Conservation (phyloP, 176 grass and related monocot genomes). For the barley (Hordeum vulgare) region DNA sequence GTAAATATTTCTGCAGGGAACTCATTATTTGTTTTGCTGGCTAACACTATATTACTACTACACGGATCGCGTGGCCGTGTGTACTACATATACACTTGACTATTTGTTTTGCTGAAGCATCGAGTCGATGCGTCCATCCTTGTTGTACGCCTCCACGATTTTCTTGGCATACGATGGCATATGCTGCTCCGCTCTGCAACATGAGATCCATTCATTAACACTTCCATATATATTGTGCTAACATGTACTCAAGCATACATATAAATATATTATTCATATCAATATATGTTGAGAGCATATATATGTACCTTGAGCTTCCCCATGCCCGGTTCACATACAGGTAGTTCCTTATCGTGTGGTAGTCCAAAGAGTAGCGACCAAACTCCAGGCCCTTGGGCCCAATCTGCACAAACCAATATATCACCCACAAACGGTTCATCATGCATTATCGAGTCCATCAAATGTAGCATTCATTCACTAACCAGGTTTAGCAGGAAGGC, state of each 20-base stretch:
- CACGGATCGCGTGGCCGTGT: not conserved
- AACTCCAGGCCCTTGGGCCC: conserved; percentile 95
- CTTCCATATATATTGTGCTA: not conserved
- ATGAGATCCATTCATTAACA: not conserved
- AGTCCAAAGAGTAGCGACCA: conserved; percentile 93
- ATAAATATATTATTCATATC: not conserved
- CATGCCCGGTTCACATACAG: conserved; percentile 70
- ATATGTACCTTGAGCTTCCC: conserved; percentile 58
- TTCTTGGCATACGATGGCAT: conserved; percentile 84
- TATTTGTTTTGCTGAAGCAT: conserved; percentile 34
- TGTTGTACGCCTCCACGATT: conserved; percentile 72
- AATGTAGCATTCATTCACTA: not conserved
- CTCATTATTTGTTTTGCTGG: not conserved
- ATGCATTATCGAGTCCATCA: not conserved
- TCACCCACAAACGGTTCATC: not conserved
- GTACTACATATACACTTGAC: not conserved
- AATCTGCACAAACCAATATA: conserved; percentile 50
- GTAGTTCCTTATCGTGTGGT: conserved; percentile 91
- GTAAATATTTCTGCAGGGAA: not conserved
- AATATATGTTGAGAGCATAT: not conserved
- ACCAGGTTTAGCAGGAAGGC: conserved; percentile 84
- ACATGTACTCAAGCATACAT: not conserved
- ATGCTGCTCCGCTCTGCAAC: conserved; percentile 69
- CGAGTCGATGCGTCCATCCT: conserved; percentile 44
- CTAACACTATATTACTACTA: not conserved